A percentile compares a stretch with the other conserved stretches of the same genome.
phyloP scores from a whole-genome alignment of 2,329 filamentous ascomycete species.

The Pestalotiopsis sp. region DNA sequence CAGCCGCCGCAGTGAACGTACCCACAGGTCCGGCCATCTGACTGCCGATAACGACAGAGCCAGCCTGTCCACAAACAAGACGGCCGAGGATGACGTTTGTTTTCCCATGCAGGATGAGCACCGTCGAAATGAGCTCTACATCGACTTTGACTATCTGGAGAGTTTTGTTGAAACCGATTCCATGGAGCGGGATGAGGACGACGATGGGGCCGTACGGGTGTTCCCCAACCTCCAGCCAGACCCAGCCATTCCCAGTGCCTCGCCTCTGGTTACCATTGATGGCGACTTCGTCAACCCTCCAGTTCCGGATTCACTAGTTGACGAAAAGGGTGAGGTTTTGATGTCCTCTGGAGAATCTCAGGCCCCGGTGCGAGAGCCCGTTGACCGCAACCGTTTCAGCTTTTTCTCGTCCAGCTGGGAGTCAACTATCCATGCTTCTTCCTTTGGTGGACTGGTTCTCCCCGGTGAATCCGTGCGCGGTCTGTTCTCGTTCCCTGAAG shows the following conservation, averaged over 20 bases:
- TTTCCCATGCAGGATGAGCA: constrained; percentile 75
- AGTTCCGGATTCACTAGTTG: constrained; percentile 43
- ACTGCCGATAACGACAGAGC: constrained; percentile 64
- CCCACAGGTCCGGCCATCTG: constrained; percentile 42
- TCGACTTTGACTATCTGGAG: constrained; percentile 92
- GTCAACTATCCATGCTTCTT: constrained; percentile 87
- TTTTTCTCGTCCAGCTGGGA: constrained; percentile 97
- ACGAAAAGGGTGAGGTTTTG: constrained; percentile 46
- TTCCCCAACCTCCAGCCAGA: constrained; percentile 64
- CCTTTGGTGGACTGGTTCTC: constrained; percentile 84
- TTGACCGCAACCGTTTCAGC: constrained; percentile 81
- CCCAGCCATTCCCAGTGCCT: constrained; percentile 24
- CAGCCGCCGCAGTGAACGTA: constrained; percentile 62
- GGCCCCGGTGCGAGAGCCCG: constrained; percentile 39
- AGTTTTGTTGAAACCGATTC: constrained; percentile 75
- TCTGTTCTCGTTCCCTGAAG: constrained; percentile 71
- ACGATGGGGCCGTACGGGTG: constrained; percentile 46
- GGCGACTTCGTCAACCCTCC: constrained; percentile 60
- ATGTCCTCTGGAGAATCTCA: constrained; percentile 28
- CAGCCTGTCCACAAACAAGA: constrained; percentile 66
- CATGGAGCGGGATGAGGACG: constrained; percentile 51
- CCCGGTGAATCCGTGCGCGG: constrained; percentile 89
- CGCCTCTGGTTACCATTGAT: constrained; percentile 48
- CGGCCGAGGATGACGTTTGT: constrained; percentile 85
- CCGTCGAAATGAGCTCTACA: constrained; percentile 73